Conservation (phyloP, 805 yeast genomes). For the Metschnikowia hibisci region DNA sequence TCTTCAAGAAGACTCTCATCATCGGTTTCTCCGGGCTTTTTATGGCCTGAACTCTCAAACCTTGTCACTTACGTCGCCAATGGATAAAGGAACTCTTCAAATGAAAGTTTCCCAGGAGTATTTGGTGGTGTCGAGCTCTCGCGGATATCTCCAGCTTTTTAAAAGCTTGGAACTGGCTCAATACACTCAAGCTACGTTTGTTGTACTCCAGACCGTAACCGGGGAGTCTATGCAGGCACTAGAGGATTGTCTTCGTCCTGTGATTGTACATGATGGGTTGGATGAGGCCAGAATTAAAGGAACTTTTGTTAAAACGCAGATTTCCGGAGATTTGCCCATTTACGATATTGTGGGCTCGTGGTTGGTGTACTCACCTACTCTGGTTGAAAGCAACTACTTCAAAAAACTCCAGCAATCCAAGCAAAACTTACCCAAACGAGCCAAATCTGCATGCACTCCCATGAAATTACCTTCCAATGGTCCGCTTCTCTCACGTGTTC, state of each 20-base stretch:
- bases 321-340: constrained; percentile 36
- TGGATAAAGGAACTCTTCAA: constrained; percentile 3
- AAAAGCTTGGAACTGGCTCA: background rate
- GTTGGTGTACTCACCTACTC: constrained; percentile 45
- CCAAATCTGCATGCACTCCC: constrained; percentile 33
- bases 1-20: background rate
- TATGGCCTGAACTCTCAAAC: background rate
- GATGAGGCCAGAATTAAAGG: constrained; percentile 1
- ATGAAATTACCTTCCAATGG: constrained; percentile 41
- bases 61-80: background rate
- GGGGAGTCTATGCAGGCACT: constrained; percentile 1
- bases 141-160: constrained; percentile 12
- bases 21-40: background rate
- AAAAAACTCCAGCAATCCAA: constrained; percentile 19
- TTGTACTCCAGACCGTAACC: background rate
- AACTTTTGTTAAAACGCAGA: constrained; percentile 29
- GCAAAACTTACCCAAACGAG: constrained; percentile 7
- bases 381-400: constrained; percentile 26
- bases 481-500: constrained; percentile 45
- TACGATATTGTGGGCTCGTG: constrained; percentile 49
- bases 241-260: constrained; percentile 8
- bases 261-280: constrained; percentile 6
- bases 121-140: constrained; percentile 7
- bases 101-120: constrained; percentile 12
- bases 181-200: background rate